Base-by-base conservation (phyloP, 495 filamentous ascomycete genomes). In the Podospora anserina region DNA sequence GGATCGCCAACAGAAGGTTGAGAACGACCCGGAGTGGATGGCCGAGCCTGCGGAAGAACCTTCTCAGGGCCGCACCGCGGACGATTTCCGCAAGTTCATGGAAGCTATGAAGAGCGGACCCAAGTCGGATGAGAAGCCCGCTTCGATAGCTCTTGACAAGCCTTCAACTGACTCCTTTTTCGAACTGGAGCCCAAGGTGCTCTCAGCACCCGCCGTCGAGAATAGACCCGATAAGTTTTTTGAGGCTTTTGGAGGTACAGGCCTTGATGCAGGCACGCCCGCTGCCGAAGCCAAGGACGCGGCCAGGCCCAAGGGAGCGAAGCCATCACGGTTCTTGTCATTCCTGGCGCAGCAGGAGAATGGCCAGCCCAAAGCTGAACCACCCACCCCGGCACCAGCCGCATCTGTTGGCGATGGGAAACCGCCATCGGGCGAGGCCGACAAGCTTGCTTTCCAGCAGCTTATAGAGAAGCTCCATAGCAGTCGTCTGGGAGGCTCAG, bases 61-160 rank as follows among this genome's bases (percentile, higher is more conserved):
- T 69, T 76, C 84, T 58, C 87, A 88, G 66, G 88, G 83, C 19
- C 91, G 91, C 74, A 96, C 91, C 11, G 89, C 91, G 74, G 93
- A 96, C 73, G 93, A 98, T 66, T 98, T 99, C 77, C 90, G 97
- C 78, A 90, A 90, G 68, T 99, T 96, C 88, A 97, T 97, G 80
- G 92, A 95, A 71, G 83, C 81, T 62, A 96, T 96, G 94, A 97
- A 94, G 53, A 68, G 63, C 71, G 71, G 75, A 1, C 55, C 72
- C 74, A 75, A 77, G 66, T 5, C 85, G 79, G 75, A 77, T 53
- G 85, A 87, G 68, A 88, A 87, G 76, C 78, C 73, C 54, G 76
- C 82, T 30, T 73, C 72, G 54, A 67, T 76, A 4, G 26, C 64
- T 70, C n/a, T 58, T 13, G 78, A 74, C 39, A 74, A 73, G 70